Evolutionary conservation across 139 green algal genomes (phyloP).

Genomic region (Chlorella sp.): DNA sequence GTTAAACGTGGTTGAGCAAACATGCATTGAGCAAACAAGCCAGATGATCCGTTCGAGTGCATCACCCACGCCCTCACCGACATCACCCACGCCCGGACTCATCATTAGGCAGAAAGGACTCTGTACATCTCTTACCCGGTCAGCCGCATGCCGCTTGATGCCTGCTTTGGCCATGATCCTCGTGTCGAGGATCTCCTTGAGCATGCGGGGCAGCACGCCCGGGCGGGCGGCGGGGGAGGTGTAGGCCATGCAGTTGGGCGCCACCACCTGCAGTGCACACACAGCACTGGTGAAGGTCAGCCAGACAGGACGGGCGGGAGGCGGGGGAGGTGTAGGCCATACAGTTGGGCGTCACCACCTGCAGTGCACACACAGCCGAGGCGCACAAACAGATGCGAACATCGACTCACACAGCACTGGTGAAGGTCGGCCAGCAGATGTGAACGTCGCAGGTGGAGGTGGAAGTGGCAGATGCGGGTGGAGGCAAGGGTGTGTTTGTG

Average conservation of each 20-base stretch:
- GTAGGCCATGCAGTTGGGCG: conserved; percentile 86
- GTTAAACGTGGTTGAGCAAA: conserved; percentile 89
- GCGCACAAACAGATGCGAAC: too few relatives aligned
- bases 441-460: too few relatives aligned
- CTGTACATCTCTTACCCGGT: conserved; percentile 37
- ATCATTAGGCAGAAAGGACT: too few relatives aligned
- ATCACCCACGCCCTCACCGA: too few relatives aligned
- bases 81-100: too few relatives aligned
- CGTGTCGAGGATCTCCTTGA: conserved; percentile 91
- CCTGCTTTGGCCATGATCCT: conserved; percentile 91
- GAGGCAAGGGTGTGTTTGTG: too few relatives aligned
- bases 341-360: conserved; percentile 82
- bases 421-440: too few relatives aligned
- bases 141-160: conserved; percentile 70
- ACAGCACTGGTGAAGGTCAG: too few relatives aligned
- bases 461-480: too few relatives aligned
- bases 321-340: conserved; percentile 64
- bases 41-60: conserved; percentile 56
- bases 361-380: conserved; percentile 8
- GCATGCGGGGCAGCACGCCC: conserved; percentile 89
- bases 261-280: conserved; percentile 46
- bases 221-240: conserved; percentile 40
- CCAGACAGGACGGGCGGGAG: too few relatives aligned
- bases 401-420: too few relatives aligned
- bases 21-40: conserved; percentile 85